Evolutionary conservation across 768 basidiomycete genomes (phyloP), one percentile per base, ranked within the genome.

Genomic region (Paxillus involutus): DNA sequence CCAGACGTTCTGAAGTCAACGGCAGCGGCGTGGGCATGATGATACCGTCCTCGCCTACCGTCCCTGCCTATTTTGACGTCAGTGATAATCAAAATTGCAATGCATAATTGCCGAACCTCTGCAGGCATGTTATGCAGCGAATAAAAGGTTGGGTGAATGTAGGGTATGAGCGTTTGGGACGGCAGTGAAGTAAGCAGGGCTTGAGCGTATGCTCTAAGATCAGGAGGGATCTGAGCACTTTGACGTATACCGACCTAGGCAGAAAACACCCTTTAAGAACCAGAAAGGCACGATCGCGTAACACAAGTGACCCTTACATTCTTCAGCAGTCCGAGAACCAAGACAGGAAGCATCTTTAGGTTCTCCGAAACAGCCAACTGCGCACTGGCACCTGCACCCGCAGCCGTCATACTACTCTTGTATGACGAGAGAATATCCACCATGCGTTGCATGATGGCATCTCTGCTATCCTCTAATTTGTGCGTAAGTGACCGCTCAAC

Each of bases 221-320:
- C 97, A 9, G 96, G 91, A 33, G 96, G 94, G 69, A 99, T 98
- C 67, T 95, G 93, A 3, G 92, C 85, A 72, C 95, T 98, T 77
- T 98, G 94, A 51, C 97, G 84, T 48, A 98, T 79, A 44, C 94
- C 97, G 59, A 96, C 89, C 92, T 94, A 63, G 26, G 6, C 2
- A 16, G 61, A 54, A 26, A 41, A 2, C 12, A 19, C 11, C 29
- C 35, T 24, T 12, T 62, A 11, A 56, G 44, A 26, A 16, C 44
- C 48, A 51, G 14, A 2, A 56, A 17, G 37, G 10, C 10, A 35
- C 49, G 19, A 24, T 32, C 11, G 29, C 47, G 43, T 17, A 51
- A 44, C 36, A 35, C 26, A 47, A 53, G 45, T 21, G 7, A 73
- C 83, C 3, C 56, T 63, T 55, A 95, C 95, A 64, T 98, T 96